Evolutionary conservation across 2,329 filamentous ascomycete genomes (phyloP), one percentile per base, ranked within the genome.

Genomic region (Sclerotinia minor): DNA sequence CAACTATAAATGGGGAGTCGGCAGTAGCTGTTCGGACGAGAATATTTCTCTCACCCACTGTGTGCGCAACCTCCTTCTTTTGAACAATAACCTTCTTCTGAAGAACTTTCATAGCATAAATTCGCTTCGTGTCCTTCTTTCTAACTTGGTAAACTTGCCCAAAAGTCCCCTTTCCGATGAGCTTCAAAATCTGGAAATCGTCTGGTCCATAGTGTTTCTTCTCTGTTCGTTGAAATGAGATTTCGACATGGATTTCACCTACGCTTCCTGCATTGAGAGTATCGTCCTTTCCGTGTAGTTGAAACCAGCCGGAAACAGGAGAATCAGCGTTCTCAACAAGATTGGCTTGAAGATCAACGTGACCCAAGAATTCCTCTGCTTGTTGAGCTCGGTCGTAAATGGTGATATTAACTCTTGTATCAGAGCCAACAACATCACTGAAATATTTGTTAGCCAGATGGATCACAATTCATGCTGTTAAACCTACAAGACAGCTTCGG

Each of bases 11-110:
- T 0, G 94, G 92, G 21, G 95, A 99, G 72, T 98, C 93, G 0
- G 94, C 89, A 80, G 92, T 98, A 38, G 95, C 95, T 5, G 95
- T 99, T 72, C 95, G 91, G 52, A 99, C 95, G 59, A 99, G 84
- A 72, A 99, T 99, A 77, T 99, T 99, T 69, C 95, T 88, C 80
- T 99, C 95, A 72, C 95, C 95, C 49, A 99, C 89, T 0, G 95
- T 99, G 78, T 99, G 95, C 21, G 94, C 93, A 61, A 99, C 93
- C 79, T 99, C 95, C 80, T 99, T 99, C 86, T 99, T 99, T 81
- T 99, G 95, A 35, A 99, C 95, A 76, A 99, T 99, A 65, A 99
- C 95, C 83, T 99, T 99, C 84, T 99, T 99, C 63, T 95, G 97
- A 44, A 99, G 83, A 1, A 99, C 94, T 80, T 99, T 99, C 95